phyloP scores from a whole-genome alignment of 2,329 filamentous ascomycete genomes.

The Colletotrichum navitas region DNA sequence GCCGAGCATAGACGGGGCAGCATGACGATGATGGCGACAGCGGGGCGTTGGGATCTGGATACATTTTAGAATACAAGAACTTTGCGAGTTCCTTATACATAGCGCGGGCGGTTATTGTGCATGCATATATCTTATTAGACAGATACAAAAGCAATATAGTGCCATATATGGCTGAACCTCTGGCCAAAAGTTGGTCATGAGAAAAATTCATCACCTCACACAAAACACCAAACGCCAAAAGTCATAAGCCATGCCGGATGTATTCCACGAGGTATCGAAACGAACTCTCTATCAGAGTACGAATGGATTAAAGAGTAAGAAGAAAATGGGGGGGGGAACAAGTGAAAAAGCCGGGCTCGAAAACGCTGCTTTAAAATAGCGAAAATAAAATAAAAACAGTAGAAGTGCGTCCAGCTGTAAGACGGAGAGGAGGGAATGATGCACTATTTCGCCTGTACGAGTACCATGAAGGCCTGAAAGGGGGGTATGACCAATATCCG shows the following conservation, averaged over 20 bases:
- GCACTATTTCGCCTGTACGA: slow-evolving; percentile 38
- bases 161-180: slow-evolving; percentile 5
- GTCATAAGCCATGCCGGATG: slow-evolving; percentile 36
- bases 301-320: slow-evolving; percentile 50
- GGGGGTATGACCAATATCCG: slow-evolving; percentile 38
- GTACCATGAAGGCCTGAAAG: slow-evolving; percentile 25
- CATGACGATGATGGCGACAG: neutral
- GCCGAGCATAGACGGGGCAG: neutral
- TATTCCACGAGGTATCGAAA: slow-evolving; percentile 56
- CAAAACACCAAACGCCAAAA: slow-evolving; percentile 46
- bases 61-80: slow-evolving; percentile 22
- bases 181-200: neutral
- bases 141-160: slow-evolving; percentile 24
- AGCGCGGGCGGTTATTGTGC: slow-evolving; percentile 31
- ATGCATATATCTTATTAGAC: slow-evolving; percentile 25
- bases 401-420: slow-evolving; percentile 57
- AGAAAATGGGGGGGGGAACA: slow-evolving; percentile 41
- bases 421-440: slow-evolving; percentile 48
- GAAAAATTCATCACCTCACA: slow-evolving; percentile 51
- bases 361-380: slow-evolving; percentile 46
- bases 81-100: slow-evolving; percentile 21
- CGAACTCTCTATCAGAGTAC: slow-evolving; percentile 57
- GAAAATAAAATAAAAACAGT: slow-evolving; percentile 50
- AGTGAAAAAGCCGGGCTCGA: slow-evolving; percentile 44
- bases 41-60: slow-evolving; percentile 30